Base-by-base conservation (phyloP, 1,284 basidiomycete genomes). In the Sanghuangporus sanghuang region DNA sequence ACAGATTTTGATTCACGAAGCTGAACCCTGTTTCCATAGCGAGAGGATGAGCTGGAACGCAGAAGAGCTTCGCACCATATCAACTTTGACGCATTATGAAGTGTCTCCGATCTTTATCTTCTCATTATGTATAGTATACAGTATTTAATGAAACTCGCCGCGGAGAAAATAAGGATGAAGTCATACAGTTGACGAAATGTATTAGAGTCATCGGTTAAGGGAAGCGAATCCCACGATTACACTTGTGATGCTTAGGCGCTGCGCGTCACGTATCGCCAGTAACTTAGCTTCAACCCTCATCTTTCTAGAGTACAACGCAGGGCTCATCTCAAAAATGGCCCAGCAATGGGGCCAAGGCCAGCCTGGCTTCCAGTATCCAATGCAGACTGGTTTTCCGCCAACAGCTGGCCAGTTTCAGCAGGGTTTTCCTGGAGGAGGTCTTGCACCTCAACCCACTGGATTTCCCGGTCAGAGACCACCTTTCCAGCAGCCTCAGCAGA, bases 81-180 rank as follows among this genome's bases (percentile, higher is more conserved):
- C 76, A 98, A 98, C 71, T 98, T 98, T 74, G 95, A 96, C 74
- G 96, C 96, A 11, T 76, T 97, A 72, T 97, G 76, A 71, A 66
- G 49, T 35, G 23, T 52, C 35, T 44, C 40, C 40, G 12, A 44
- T 44, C 3, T 21, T 27, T 23, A 35, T 7, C 16, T 27, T 14
- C 18, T 52, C 50, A 14, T n/a, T 52, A 11, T 52, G 27, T 27
- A 27, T 52, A 52, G 14, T 6, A 52, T 27, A 50, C 9, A 14
- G 14, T 12, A 44, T 44, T 44, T 44, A 44, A 44, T 44, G 27
- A 32, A 42, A 11, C 40, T 12, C 5, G n/a, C 40, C 40, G n/a
- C 44, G 21, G 16, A 6, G 23, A 52, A 27, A 52, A 52, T 23
- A 7, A 9, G 50, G 21, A 23, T 8, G 18, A 44, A 44, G 18